Percentiles rank a stretch among this genome's conserved stretches.
Evolutionary conservation across 2,329 filamentous ascomycete species (phyloP).

Genomic region (Ophiostoma populinum): DNA sequence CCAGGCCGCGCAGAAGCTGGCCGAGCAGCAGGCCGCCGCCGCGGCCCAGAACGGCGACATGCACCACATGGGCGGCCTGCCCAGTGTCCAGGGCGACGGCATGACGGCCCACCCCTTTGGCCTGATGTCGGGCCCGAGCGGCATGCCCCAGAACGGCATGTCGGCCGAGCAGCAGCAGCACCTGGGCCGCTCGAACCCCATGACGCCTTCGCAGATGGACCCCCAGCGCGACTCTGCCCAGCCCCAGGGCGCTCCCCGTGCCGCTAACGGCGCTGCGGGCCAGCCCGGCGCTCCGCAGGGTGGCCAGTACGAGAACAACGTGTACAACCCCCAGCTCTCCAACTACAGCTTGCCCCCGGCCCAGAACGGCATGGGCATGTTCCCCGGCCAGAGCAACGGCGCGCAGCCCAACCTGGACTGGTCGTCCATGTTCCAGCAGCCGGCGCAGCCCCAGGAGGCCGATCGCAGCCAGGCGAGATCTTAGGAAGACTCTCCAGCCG

Average conservation of each 20-base stretch:
- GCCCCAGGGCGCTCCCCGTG: slow-evolving; percentile 6
- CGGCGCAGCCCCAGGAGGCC: slow-evolving; percentile 52
- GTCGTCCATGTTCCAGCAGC: slow-evolving; percentile 60
- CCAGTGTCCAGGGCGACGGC: slow-evolving; percentile 38
- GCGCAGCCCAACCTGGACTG: slow-evolving; percentile 53
- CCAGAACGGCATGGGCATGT: slow-evolving; percentile 49
- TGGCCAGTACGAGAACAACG: slow-evolving; percentile 33
- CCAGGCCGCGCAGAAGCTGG: slow-evolving; percentile 27
- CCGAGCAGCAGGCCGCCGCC: slow-evolving; percentile 39
- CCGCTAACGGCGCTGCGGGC: slow-evolving; percentile 8
- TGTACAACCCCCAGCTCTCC: slow-evolving; percentile 50
- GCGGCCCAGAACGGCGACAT: slow-evolving; percentile 30
- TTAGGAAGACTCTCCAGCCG: no score
- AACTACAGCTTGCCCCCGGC: slow-evolving; percentile 45
- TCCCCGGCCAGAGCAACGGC: slow-evolving; percentile 40
- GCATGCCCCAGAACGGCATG: slow-evolving; percentile 36
- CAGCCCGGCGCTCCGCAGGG: background rate
- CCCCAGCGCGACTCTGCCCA: slow-evolving; percentile 35
- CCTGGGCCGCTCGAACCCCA: slow-evolving; percentile 42
- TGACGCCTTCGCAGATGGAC: slow-evolving; percentile 33
- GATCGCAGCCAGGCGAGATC: slow-evolving; percentile 52
- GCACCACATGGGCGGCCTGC: slow-evolving; percentile 43
- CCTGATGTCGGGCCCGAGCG: slow-evolving; percentile 22
- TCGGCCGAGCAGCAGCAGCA: slow-evolving; percentile 32
- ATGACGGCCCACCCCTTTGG: slow-evolving; percentile 29